A percentile compares a stretch with the other conserved stretches of the same genome.
These are phyloP conservation scores for Avena sativa DNA, from an alignment of 176 grass and related monocot genomes.

Conservation along the genomic window DNA sequence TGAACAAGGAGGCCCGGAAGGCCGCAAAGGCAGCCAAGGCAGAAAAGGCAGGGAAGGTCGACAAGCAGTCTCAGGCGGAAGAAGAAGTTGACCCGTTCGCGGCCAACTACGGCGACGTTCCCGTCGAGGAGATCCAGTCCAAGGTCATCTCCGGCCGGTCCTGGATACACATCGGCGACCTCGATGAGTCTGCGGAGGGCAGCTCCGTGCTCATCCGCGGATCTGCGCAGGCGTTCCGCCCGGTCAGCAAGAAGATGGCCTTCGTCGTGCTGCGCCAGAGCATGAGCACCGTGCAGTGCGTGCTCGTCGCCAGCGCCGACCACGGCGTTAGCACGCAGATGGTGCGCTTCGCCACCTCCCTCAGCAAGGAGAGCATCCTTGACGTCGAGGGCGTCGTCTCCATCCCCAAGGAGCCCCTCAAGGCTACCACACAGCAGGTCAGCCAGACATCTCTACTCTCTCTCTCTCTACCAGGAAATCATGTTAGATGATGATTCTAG, in stretches of 20 bases:
- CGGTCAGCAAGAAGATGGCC: constrained; percentile 95
- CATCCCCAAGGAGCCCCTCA: constrained; percentile 84
- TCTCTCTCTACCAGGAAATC: not conserved
- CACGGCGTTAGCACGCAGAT: constrained; percentile 79
- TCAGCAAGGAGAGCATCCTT: constrained; percentile 91
- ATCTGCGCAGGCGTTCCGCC: constrained; percentile 59
- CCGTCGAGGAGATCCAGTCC: constrained; percentile 85
- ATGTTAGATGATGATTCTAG: not conserved
- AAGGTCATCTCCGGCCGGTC: constrained; percentile 60
- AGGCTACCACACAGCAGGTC: constrained; percentile 92
- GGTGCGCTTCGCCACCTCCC: constrained; percentile 74
- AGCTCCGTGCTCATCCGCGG: constrained; percentile 74
- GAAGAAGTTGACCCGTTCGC: constrained; percentile 60
- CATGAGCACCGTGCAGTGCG: constrained; percentile 90
- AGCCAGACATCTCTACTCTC: too few relatives aligned
- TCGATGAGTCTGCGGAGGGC: constrained; percentile 44
- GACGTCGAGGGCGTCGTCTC: constrained; percentile 84
- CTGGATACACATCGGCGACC: constrained; percentile 63
- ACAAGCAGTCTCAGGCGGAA: not conserved
- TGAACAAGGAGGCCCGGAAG: constrained; percentile 85
- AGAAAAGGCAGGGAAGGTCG: constrained; percentile 57
- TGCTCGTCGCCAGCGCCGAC: constrained; percentile 69
- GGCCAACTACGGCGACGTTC: constrained; percentile 64
- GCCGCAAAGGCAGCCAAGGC: constrained; percentile 79
- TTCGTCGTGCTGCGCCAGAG: constrained; percentile 78